Conservation (phyloP, 2,329 filamentous ascomycete genomes). For the Ceratocystis eucalypticola region DNA sequence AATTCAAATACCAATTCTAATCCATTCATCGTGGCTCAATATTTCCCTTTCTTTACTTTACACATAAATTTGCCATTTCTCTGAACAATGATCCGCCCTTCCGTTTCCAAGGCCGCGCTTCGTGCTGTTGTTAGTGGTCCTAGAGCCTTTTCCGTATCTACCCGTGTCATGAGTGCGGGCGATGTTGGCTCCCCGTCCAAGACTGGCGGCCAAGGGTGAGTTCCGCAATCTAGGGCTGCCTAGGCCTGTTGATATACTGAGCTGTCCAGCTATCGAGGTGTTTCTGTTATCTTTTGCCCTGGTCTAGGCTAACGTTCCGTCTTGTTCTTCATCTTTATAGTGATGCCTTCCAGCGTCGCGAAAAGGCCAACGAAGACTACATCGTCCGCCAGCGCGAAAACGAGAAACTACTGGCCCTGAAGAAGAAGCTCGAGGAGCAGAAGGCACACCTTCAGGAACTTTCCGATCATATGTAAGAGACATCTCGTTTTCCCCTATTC, state of each 20-base stretch:
- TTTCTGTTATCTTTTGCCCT: neutral
- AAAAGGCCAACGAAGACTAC: slow-evolving; percentile 72
- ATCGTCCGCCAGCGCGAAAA: slow-evolving; percentile 79
- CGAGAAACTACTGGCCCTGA: slow-evolving; percentile 73
- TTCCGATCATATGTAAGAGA: slow-evolving; percentile 67
- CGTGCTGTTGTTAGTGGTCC: slow-evolving; percentile 34
- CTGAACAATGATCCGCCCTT: slow-evolving; percentile 51
- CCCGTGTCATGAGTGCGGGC: slow-evolving; percentile 52
- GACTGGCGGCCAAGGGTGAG: slow-evolving; percentile 41
- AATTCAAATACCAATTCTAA: neutral
- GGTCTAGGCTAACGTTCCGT: neutral
- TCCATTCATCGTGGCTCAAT: no score
- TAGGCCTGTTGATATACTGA: no score
- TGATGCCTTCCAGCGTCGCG: slow-evolving; percentile 85
- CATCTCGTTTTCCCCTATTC: neutral
- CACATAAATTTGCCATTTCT: neutral
- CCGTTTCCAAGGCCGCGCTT: slow-evolving; percentile 41
- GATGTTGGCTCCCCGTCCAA: slow-evolving; percentile 51
- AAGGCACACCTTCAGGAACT: slow-evolving; percentile 73
- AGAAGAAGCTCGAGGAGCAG: slow-evolving; percentile 61
- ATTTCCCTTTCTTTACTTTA: neutral
- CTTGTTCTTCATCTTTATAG: slow-evolving; percentile 33
- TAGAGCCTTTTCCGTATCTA: slow-evolving; percentile 47
- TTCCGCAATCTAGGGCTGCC: slow-evolving; percentile 19
- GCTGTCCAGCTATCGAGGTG: neutral